These are phyloP conservation scores for Tylopilus cervinicoccineus DNA, from an alignment of 768 basidiomycete species.

Conservation along the genomic window DNA sequence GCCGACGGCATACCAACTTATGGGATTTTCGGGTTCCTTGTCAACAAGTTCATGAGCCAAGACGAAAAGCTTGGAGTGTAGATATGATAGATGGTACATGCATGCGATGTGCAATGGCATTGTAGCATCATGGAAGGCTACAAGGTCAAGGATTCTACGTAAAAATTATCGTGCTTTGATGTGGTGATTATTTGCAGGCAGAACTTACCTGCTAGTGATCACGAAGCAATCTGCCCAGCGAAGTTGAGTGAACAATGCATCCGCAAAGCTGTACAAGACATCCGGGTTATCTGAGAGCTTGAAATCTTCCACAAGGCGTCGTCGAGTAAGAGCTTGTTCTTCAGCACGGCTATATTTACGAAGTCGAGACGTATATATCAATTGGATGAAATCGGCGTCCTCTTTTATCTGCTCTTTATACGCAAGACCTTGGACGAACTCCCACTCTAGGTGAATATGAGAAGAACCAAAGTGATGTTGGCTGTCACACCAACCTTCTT, in stretches of 20 bases:
- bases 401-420: conserved; percentile 82
- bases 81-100: conserved; percentile 92
- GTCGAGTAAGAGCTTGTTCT: conserved; percentile 78
- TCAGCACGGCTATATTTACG: conserved; percentile 84
- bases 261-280: conserved; percentile 85
- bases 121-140: conserved; percentile 83
- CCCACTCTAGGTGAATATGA: conserved; percentile 72
- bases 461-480: neutral
- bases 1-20: conserved; percentile 98
- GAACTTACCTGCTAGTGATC: conserved; percentile 70
- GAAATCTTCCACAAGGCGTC: conserved; percentile 78
- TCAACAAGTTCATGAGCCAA: conserved; percentile 96
- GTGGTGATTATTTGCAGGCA: neutral
- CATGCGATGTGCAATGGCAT: conserved; percentile 95
- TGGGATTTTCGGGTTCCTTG: conserved; percentile 85
- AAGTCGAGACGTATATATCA: conserved; percentile 89
- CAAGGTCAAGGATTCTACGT: conserved; percentile 74
- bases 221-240: conserved; percentile 93
- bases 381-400: conserved; percentile 86
- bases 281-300: conserved; percentile 89
- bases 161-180: neutral
- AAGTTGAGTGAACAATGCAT: conserved; percentile 82
- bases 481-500: conserved; percentile 71
- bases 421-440: conserved; percentile 82
- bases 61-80: conserved; percentile 92